Percentiles rank a stretch among this genome's conserved stretches.
Conservation (phyloP, 257 asterid species). For the Capsicum chinense region DNA sequence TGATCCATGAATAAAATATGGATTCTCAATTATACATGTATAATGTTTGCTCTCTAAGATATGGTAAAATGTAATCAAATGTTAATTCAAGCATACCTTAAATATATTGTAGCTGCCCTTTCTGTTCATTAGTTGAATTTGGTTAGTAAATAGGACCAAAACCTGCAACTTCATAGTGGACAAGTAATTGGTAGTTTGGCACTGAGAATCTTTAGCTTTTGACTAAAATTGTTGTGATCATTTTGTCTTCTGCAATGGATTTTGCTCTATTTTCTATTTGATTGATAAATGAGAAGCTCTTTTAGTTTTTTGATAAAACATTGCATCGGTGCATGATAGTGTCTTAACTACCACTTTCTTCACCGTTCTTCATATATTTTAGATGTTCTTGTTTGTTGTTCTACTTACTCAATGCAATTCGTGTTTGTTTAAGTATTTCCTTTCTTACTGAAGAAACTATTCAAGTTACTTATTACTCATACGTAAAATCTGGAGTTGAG, state of each 20-base stretch:
- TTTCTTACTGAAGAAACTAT: constrained; percentile 2
- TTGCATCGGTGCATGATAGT: background rate
- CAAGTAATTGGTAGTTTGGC: background rate
- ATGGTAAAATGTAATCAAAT: background rate
- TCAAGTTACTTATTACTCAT: constrained; percentile 6
- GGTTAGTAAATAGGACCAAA: background rate
- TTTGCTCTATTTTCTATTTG: background rate
- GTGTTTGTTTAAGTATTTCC: background rate
- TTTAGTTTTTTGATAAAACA: background rate
- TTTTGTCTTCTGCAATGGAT: background rate
- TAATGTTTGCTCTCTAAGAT: background rate
- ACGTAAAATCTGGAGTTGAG: background rate
- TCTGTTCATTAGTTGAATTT: constrained; percentile 8
- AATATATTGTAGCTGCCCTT: background rate
- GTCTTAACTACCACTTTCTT: constrained; percentile 10
- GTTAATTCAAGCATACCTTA: background rate
- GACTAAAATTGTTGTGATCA: background rate
- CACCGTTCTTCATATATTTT: background rate
- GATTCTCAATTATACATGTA: constrained; percentile 15
- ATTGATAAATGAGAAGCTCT: constrained; percentile 9
- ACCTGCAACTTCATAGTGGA: background rate
- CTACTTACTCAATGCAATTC: constrained; percentile 7
- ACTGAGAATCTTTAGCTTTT: background rate
- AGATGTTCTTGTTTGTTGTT: background rate
- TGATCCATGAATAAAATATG: constrained; percentile 7